Base-by-base conservation (phyloP, 2,329 filamentous ascomycete genomes). In the Trichoderma guizhouense region DNA sequence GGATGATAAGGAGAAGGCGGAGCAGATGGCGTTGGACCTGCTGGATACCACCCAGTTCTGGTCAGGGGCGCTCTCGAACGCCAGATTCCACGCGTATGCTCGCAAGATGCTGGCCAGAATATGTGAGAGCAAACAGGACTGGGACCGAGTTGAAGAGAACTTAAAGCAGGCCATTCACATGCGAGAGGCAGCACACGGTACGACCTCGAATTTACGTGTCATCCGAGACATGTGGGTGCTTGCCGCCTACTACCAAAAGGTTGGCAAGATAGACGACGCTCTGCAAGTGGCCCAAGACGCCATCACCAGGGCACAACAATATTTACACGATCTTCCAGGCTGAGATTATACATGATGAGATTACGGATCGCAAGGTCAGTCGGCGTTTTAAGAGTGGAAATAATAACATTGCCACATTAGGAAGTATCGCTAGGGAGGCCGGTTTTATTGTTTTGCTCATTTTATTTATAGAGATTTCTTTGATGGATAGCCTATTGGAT, bases 181-280 rank as follows among this genome's bases (percentile, higher is more conserved):
- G 74, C 78, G 81, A 51, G 81, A 81, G 75, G 75, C 76, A 8
- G 81, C 81, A 3, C 81, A 82, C 60, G 81, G 81, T 26, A 77
- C 78, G 14, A 75, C 76, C 60, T 79, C 77, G 60, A 77, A 82
- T 61, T 58, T 82, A 73, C 78, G 81, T 32, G 81, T 82, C 32
- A 80, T 82, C 57, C 77, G 81, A 55, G 81, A 82, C 73, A 80
- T 82, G 78, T 82, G 81, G 81, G 81, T 82, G 73, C 77, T 82
- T 8, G 79, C 80, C 21, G 77, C 74, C 3, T 79, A 82, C 71
- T 81, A 78, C 57, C 75, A 80, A 62, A 77, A 77, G 66, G 75
- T 77, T 26, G 80, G 79, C 7, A 77, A 76, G 62, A 72, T 72
- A 30, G 75, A 77, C 3, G 76, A 76, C 7, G 79, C 81, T 2